These are phyloP conservation scores for Begonia fuchsioides DNA, from an alignment of 306 rosid species.

Conservation along the genomic window DNA sequence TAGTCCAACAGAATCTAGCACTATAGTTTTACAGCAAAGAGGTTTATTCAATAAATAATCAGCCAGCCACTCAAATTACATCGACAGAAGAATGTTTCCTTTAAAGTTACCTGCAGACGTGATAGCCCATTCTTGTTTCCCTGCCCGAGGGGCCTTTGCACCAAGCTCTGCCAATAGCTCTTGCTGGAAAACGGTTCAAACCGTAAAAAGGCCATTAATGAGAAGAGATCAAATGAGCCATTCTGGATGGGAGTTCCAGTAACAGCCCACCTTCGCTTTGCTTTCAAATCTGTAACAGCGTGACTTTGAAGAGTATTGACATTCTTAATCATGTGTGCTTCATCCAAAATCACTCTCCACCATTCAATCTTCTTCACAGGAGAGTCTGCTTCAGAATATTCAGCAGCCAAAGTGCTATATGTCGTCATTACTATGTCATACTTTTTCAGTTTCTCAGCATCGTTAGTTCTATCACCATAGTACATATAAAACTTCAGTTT, in stretches of 20 bases:
- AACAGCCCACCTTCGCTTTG: conserved; percentile 65
- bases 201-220: conserved; percentile 59
- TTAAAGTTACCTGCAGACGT: conserved; percentile 54
- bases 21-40: too few species aligned
- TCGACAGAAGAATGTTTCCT: background rate
- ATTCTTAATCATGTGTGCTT: conserved; percentile 68
- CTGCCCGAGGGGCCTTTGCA: conserved; percentile 54
- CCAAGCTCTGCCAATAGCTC: conserved; percentile 51
- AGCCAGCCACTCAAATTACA: too few species aligned
- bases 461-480: conserved; percentile 47
- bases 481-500: conserved; percentile 48
- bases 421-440: conserved; percentile 71
- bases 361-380: conserved; percentile 37
- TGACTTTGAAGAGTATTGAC: conserved; percentile 32
- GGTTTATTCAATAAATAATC: too few species aligned
- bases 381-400: conserved; percentile 7
- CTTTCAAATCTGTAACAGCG: conserved; percentile 32
- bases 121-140: conserved; percentile 28
- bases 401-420: conserved; percentile 34
- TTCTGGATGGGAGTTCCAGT: conserved; percentile 74
- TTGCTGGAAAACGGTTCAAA: conserved; percentile 63
- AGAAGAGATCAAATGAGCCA: conserved; percentile 56
- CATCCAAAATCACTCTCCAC: conserved; percentile 74
- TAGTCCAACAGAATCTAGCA: too few species aligned
- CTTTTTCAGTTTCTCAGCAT: conserved; percentile 31